These are phyloP conservation scores for Neopestalotiopsis sp. DNA, from an alignment of 2,329 filamentous ascomycete species.

Conservation along the genomic window DNA sequence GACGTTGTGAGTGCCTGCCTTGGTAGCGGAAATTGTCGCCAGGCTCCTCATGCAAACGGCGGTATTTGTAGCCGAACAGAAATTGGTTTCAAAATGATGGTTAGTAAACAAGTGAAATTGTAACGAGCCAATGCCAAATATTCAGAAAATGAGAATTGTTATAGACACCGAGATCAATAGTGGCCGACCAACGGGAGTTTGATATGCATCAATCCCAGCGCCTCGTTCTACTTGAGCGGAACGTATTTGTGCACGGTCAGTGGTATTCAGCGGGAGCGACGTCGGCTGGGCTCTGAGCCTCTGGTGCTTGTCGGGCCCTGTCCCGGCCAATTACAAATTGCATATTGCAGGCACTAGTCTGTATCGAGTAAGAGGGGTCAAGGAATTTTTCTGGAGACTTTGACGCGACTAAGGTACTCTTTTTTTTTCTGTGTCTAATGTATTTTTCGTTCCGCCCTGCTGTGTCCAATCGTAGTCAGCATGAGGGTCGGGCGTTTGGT, in stretches of 20 bases:
- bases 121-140: not conserved
- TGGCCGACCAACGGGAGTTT: not conserved
- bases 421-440: slow-evolving; percentile 8
- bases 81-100: not conserved
- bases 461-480: not conserved
- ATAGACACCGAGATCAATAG: not conserved
- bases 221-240: slow-evolving; percentile 2
- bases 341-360: slow-evolving; percentile 25
- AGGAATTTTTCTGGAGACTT: slow-evolving; percentile 24
- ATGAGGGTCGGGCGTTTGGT: slow-evolving; percentile 23
- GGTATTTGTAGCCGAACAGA: not conserved
- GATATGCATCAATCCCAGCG: not conserved
- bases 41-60: too few species aligned
- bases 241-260: not conserved
- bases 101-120: not conserved
- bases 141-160: not conserved
- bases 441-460: not conserved
- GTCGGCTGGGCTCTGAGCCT: slow-evolving; percentile 11
- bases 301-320: not conserved
- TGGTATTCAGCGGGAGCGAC: slow-evolving; percentile 9
- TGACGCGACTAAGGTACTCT: slow-evolving; percentile 14
- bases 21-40: too few species aligned
- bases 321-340: slow-evolving; percentile 35
- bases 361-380: slow-evolving; percentile 39
- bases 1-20: too few species aligned